Evolutionary conservation across 2,329 filamentous ascomycete genomes (phyloP), one percentile per base, ranked within the genome.

Genomic region (Bipolaris victoriae): DNA sequence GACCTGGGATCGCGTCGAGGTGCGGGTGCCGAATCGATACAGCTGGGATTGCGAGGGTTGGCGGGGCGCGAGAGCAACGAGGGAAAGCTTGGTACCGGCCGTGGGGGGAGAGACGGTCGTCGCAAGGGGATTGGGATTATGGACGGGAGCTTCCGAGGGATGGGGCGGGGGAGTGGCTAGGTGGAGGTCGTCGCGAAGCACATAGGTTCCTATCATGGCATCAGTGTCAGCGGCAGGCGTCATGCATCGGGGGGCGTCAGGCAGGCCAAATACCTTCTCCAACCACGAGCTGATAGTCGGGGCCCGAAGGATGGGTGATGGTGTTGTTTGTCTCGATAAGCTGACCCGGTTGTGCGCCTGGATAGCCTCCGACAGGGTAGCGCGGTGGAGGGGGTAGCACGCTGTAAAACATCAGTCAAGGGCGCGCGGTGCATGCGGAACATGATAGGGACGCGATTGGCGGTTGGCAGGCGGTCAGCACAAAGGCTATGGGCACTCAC

Each of bases 241-340:
- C 29, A 31, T 57, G 24, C 49, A 33, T 35, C 3, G 48, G 44
- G 50, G 49, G 43, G 49, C 44, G 41, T n/a, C 16, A 35, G 35
- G 47, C 37, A 13, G 58, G 15, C 49, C 39, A 50, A 46, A 67
- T 79, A 91, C 92, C 95, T 87, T 99, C 95, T 76, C 94, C 95
- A 46, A 94, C 92, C 41, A 97, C 87, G 66, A 99, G 88, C 74
- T 96, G 91, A 77, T 92, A 91, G 68, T 97, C 93, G 22, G 90
- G 86, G 5, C 91, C 91, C 35, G 87, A 87, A 22, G 91, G 94
- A 69, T 90, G 90, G 55, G 86, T 87, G 60, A 99, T 81, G 37
- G 88, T 89, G 75, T 98, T 99, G 78, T 95, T 96, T 52, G 94
- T 97, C 83, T 99, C 95, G 71, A 97, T 89, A 76, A 96, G 86